These are phyloP conservation scores for Rhypophila decipiens DNA, from an alignment of 495 filamentous ascomycete species.

Conservation along the genomic window DNA sequence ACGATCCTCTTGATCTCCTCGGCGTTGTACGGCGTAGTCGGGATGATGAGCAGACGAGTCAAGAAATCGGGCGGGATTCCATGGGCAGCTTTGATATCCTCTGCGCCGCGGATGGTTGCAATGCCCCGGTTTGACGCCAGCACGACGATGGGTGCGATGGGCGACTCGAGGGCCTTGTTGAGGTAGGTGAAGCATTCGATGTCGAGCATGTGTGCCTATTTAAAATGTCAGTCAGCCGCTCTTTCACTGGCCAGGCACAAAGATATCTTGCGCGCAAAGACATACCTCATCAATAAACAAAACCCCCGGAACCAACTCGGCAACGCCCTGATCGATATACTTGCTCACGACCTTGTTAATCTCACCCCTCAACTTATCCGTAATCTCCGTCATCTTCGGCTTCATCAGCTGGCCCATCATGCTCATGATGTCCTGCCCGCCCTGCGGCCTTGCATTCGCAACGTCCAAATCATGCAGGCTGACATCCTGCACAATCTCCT, in stretches of 20 bases:
- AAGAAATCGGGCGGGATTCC: constrained; percentile 91
- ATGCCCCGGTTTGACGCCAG: constrained; percentile 94
- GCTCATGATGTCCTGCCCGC: constrained; percentile 98
- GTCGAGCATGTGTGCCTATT: constrained; percentile 94
- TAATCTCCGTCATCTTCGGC: constrained; percentile 98
- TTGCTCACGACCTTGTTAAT: constrained; percentile 98
- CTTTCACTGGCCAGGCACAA: neutral
- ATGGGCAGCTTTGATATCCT: constrained; percentile 78
- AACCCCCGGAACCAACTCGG: constrained; percentile 92
- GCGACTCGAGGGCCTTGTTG: constrained; percentile 88
- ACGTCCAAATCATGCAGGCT: constrained; percentile 95
- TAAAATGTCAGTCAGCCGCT: constrained; percentile 1
- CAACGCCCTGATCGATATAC: constrained; percentile 98
- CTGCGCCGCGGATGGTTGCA: constrained; percentile 79
- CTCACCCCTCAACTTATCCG: constrained; percentile 87
- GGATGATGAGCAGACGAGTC: constrained; percentile 88
- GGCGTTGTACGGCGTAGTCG: constrained; percentile 75
- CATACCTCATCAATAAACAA: constrained; percentile 96
- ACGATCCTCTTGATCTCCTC: constrained; percentile 90
- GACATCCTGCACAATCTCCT: constrained; percentile 99
- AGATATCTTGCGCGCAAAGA: constrained; percentile 2
- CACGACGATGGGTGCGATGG: constrained; percentile 92
- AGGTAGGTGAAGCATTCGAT: constrained; percentile 98
- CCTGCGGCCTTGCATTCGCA: constrained; percentile 89
- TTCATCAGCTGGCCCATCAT: constrained; percentile 99